Percentiles rank a stretch among this genome's conserved stretches.
Evolutionary conservation across 805 yeast genomes (phyloP).

Genomic region (Metschnikowia vanudenii): DNA sequence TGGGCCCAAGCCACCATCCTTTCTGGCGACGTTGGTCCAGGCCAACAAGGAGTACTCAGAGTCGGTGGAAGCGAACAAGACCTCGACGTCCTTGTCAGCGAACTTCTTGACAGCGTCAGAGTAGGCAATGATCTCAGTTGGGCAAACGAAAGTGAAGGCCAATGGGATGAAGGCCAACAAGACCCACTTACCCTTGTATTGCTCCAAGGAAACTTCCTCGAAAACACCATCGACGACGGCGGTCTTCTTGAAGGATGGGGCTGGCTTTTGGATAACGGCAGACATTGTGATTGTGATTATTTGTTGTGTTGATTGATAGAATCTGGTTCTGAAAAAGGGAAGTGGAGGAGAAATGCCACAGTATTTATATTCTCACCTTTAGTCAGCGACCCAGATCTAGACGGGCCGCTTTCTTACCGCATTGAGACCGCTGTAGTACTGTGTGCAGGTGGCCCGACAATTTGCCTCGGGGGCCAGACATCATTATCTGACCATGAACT

Average conservation of each 20-base stretch:
- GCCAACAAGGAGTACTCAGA: conserved; percentile 97
- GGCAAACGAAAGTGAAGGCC: conserved; percentile 99
- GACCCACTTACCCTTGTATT: conserved; percentile 98
- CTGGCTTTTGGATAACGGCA: conserved; percentile 90
- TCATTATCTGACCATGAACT: neutral
- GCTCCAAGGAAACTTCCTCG: conserved; percentile 92
- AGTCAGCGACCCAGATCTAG: conserved; percentile 18
- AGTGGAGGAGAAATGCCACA: conserved; percentile 6
- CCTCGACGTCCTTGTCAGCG: conserved; percentile 80
- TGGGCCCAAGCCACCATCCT: conserved; percentile 98
- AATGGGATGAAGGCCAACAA: conserved; percentile 94
- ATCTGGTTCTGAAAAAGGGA: neutral
- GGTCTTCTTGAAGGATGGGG: conserved; percentile 93
- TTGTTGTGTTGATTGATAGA: neutral
- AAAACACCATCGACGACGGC: conserved; percentile 97
- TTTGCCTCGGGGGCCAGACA: neutral
- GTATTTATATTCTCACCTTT: conserved; percentile 17
- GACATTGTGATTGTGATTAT: conserved; percentile 53
- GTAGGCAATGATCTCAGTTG: conserved; percentile 98
- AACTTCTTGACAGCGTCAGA: conserved; percentile 92
- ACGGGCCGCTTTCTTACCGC: conserved; percentile 18
- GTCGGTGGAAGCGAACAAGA: conserved; percentile 96
- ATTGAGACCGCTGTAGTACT: conserved; percentile 5
- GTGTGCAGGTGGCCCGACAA: conserved; percentile 10
- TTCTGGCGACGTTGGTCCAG: conserved; percentile 95